These are phyloP conservation scores for Plectosphaerella sp. DNA, from an alignment of 2,329 filamentous ascomycete species.

Conservation along the genomic window DNA sequence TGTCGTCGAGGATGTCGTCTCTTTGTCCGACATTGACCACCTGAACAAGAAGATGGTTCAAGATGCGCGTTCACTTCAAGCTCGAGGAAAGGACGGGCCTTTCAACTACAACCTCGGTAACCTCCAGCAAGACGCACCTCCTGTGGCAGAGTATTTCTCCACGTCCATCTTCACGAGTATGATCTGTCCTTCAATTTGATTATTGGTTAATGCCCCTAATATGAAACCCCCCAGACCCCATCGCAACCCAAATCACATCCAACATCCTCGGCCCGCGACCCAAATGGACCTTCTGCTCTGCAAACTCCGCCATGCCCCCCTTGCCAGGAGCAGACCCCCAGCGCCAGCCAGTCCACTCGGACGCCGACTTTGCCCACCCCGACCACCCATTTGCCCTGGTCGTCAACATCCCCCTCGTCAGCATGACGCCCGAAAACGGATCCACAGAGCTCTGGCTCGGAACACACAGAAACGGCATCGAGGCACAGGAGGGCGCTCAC, in stretches of 20 bases:
- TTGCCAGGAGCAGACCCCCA: conserved; percentile 30
- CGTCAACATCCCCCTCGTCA: conserved; percentile 47
- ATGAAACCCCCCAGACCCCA: conserved; percentile 33
- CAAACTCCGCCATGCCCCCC: conserved; percentile 52
- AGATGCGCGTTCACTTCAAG: conserved; percentile 49
- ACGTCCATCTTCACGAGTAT: conserved; percentile 50
- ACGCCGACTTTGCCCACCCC: conserved; percentile 55
- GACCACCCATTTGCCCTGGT: conserved; percentile 50
- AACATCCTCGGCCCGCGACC: conserved; percentile 49
- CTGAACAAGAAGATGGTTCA: conserved; percentile 56
- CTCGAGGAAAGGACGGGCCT: conserved; percentile 46
- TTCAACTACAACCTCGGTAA: conserved; percentile 63
- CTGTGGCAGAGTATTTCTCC: conserved; percentile 42
- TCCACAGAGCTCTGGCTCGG: conserved; percentile 58
- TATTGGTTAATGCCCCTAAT: background rate
- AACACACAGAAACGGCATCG: conserved; percentile 36
- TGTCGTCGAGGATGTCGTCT: conserved; percentile 48
- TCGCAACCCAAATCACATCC: conserved; percentile 52
- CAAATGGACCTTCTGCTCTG: conserved; percentile 54
- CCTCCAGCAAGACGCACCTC: conserved; percentile 56
- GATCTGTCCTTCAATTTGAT: conserved; percentile 7
- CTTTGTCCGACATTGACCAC: conserved; percentile 43
- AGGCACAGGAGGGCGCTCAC: conserved; percentile 42
- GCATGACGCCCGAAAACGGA: conserved; percentile 47
- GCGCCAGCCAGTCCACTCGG: conserved; percentile 53